A percentile compares a stretch with the other conserved stretches of the same genome.
Evolutionary conservation across 202 grass and related monocot genomes (phyloP).

Genomic region (Carex sylvatica): DNA sequence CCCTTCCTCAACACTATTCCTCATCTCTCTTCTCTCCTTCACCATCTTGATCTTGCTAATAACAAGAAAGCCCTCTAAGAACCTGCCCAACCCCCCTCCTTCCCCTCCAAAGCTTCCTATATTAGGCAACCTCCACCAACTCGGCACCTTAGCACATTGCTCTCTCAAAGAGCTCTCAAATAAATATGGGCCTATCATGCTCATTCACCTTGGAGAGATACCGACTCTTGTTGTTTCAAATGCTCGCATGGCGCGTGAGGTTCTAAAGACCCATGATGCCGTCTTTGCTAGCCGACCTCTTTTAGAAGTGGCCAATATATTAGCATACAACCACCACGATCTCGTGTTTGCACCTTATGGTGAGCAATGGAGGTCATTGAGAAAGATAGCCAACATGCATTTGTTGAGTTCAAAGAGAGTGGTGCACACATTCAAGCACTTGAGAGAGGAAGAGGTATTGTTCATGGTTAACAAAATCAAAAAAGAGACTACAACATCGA

Average conservation of each 20-base stretch:
- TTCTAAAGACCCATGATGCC: conserved; percentile 39
- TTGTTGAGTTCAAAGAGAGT: conserved; percentile 20
- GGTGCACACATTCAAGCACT: conserved; percentile 24
- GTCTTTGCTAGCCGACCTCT: conserved; percentile 29
- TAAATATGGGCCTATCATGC: conserved; percentile 40
- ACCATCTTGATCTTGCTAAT: not conserved
- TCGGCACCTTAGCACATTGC: conserved; percentile 30
- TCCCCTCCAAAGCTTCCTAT: conserved; percentile 43
- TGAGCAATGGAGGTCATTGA: conserved; percentile 26
- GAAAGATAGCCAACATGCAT: conserved; percentile 17
- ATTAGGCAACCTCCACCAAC: conserved; percentile 46
- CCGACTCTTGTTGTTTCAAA: conserved; percentile 33
- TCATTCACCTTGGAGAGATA: conserved; percentile 38
- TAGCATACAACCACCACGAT: not conserved
- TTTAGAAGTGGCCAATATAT: not conserved
- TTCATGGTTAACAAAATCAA: conserved; percentile 14
- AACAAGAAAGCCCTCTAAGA: conserved; percentile 9
- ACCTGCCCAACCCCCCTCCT: conserved; percentile 24
- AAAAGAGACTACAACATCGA: not conserved
- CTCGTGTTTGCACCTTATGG: conserved; percentile 32
- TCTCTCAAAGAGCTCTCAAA: conserved; percentile 27
- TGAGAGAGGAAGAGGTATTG: conserved; percentile 19
- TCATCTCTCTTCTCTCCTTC: conserved; percentile 3
- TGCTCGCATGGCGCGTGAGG: conserved; percentile 23
- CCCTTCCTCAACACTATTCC: conserved; percentile 7